Evolutionary conservation across 805 yeast genomes (phyloP).

Genomic region (Pichia exigua): DNA sequence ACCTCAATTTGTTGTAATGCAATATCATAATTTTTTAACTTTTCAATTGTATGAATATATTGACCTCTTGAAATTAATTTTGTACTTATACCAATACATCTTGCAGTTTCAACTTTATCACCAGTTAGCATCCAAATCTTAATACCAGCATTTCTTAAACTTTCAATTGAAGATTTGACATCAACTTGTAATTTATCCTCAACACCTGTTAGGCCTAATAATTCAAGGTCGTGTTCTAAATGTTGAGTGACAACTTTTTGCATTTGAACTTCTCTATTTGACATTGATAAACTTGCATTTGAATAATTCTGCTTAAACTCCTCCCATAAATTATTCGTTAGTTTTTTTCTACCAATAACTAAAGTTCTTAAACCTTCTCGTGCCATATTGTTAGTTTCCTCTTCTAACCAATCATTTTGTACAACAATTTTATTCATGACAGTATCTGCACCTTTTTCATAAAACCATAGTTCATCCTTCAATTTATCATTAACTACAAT

Average conservation of each 20-base stretch:
- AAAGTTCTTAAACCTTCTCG: constrained; percentile 94
- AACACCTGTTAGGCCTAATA: constrained; percentile 92
- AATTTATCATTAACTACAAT: constrained; percentile 60
- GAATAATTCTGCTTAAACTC: constrained; percentile 58
- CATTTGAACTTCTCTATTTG: constrained; percentile 69
- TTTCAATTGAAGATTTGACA: constrained; percentile 86
- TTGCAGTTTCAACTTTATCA: constrained; percentile 96
- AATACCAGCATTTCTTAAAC: constrained; percentile 90
- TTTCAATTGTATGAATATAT: constrained; percentile 79
- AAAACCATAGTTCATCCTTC: constrained; percentile 71
- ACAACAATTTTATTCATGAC: constrained; percentile 83
- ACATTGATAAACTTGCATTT: constrained; percentile 72
- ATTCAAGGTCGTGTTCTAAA: constrained; percentile 76
- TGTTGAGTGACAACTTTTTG: constrained; percentile 56
- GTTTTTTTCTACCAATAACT: constrained; percentile 81
- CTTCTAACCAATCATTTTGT: constrained; percentile 92
- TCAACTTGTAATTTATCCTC: constrained; percentile 91
- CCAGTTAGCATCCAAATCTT: constrained; percentile 99
- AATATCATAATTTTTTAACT: constrained; percentile 37
- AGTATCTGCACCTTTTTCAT: constrained; percentile 93
- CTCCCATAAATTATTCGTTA: constrained; percentile 46
- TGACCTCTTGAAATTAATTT: constrained; percentile 90
- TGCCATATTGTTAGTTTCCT: constrained; percentile 96
- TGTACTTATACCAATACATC: constrained; percentile 95
- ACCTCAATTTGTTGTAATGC: constrained; percentile 76